Conservation (phyloP, 2,329 filamentous ascomycete species). For the Monosporascus ibericus region DNA sequence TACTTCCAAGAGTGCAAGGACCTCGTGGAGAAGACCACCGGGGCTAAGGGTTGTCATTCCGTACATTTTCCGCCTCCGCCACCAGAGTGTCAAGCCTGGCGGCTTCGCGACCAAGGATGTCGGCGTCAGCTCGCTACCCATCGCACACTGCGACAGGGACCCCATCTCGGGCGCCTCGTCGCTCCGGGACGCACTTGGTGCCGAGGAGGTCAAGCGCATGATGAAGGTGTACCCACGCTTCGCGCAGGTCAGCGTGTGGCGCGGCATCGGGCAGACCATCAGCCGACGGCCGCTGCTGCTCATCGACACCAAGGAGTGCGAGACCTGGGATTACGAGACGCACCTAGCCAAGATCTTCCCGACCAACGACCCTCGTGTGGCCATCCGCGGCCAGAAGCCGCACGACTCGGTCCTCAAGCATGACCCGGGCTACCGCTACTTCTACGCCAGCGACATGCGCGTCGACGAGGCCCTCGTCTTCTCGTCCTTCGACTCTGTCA, state of each 20-base stretch:
- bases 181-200: constrained; percentile 18
- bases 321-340: constrained; percentile 19
- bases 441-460: constrained; percentile 20
- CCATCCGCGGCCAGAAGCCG: constrained; percentile 19
- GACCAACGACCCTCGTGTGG: constrained; percentile 19
- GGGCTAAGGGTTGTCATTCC: constrained; percentile 19
- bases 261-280: constrained; percentile 19
- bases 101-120: constrained; percentile 19
- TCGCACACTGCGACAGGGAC: constrained; percentile 22
- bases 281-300: constrained; percentile 23
- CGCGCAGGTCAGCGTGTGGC: constrained; percentile 23
- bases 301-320: constrained; percentile 17
- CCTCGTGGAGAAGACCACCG: constrained; percentile 20
- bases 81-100: constrained; percentile 18
- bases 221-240: constrained; percentile 16
- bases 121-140: constrained; percentile 17
- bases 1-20: constrained; percentile 22
- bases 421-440: constrained; percentile 21
- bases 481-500: constrained; percentile 23
- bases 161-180: constrained; percentile 18
- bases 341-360: constrained; percentile 20
- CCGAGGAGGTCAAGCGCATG: constrained; percentile 18
- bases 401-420: constrained; percentile 23
- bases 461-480: constrained; percentile 22
- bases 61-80: constrained; percentile 22